These are phyloP conservation scores for Ceratocystis eucalypticola DNA, from an alignment of 2,329 filamentous ascomycete genomes.

Conservation along the genomic window DNA sequence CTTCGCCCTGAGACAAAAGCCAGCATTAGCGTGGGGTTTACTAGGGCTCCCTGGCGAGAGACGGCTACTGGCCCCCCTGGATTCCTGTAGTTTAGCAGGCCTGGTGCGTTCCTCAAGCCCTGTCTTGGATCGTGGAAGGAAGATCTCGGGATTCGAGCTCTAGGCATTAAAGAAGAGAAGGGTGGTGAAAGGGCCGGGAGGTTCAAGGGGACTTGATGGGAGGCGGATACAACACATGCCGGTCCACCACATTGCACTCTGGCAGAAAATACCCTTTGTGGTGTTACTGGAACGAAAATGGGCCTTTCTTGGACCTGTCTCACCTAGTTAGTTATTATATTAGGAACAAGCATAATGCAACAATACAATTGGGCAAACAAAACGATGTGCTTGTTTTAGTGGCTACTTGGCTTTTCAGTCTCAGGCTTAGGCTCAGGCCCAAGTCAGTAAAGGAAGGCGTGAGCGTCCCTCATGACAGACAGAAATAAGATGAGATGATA, in stretches of 20 bases:
- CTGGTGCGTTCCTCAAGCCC: background rate
- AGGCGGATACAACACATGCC: background rate
- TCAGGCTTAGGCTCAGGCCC: no score
- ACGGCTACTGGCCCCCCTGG: background rate
- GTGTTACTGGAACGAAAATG: background rate
- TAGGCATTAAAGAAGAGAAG: background rate
- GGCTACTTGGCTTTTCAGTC: background rate
- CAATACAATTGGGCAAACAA: background rate
- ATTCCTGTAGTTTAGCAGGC: background rate
- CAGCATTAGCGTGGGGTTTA: background rate
- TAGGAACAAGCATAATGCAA: background rate
- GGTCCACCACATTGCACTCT: no score
- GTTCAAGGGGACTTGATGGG: background rate
- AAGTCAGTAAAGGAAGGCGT: background rate
- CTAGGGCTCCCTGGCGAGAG: background rate
- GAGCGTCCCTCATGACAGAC: background rate
- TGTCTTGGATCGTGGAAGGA: constrained; percentile 3
- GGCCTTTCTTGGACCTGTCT: background rate
- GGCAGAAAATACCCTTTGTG: background rate
- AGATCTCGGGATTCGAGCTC: background rate
- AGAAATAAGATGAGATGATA: constrained; percentile 12
- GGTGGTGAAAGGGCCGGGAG: background rate
- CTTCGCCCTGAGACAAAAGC: background rate
- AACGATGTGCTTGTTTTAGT: background rate
- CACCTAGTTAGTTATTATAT: no score